phyloP scores from a whole-genome alignment of 2,329 filamentous ascomycete genomes.

The Aspergillus ochraceus region DNA sequence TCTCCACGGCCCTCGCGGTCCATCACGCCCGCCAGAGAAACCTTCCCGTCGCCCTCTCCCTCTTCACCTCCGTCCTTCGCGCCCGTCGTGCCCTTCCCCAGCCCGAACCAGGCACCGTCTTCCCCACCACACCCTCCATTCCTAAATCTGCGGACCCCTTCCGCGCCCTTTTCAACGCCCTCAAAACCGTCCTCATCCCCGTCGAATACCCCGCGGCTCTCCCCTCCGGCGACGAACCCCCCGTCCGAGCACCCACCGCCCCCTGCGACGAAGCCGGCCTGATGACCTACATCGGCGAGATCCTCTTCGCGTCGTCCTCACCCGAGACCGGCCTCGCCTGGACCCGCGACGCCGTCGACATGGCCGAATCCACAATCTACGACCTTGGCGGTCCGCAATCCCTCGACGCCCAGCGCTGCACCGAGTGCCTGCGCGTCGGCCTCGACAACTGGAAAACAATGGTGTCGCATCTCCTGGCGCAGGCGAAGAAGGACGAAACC shows the following conservation, averaged over 20 bases:
- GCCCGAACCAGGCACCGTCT: conserved; percentile 27
- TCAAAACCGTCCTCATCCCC: conserved; percentile 52
- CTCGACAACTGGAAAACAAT: conserved; percentile 82
- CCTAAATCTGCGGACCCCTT: conserved; percentile 29
- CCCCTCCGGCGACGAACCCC: conserved; percentile 66
- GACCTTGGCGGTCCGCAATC: conserved; percentile 33
- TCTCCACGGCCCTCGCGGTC: conserved; percentile 74
- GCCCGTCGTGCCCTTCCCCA: conserved; percentile 65
- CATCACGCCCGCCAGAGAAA: conserved; percentile 72
- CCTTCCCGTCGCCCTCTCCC: conserved; percentile 70
- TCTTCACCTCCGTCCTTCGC: conserved; percentile 80
- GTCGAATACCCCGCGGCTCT: conserved; percentile 68
- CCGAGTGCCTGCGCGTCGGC: conserved; percentile 73
- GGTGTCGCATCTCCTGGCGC: conserved; percentile 63
- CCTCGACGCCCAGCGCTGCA: conserved; percentile 60
- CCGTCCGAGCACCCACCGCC: conserved; percentile 64
- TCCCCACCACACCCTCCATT: conserved; percentile 25
- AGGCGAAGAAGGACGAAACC: conserved; percentile 37
- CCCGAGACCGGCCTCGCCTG: conserved; percentile 75
- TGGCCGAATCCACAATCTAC: conserved; percentile 66
- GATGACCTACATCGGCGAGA: conserved; percentile 90
- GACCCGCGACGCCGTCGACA: conserved; percentile 84
- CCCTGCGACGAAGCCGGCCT: conserved; percentile 82
- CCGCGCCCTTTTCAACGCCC: conserved; percentile 35
- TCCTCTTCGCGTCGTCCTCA: conserved; percentile 72